Evolutionary conservation across 1,284 basidiomycete genomes (phyloP).

Genomic region (Melampsora americana): DNA sequence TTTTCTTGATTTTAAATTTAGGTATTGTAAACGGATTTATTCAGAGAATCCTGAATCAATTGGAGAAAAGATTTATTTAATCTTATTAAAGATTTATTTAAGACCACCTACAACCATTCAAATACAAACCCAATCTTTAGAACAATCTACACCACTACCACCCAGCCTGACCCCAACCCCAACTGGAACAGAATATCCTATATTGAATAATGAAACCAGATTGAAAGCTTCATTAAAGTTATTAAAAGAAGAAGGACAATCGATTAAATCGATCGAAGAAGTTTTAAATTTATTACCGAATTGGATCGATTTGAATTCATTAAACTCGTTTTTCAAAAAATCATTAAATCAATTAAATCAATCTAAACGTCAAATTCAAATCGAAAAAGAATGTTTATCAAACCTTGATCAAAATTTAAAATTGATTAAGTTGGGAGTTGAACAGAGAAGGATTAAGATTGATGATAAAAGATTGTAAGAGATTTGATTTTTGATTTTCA

Average conservation of each 20-base stretch:
- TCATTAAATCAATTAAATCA: slow-evolving; percentile 63
- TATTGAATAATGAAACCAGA: not conserved
- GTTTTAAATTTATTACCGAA: slow-evolving; percentile 83
- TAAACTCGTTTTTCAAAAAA: slow-evolving; percentile 73
- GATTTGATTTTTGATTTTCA: not conserved
- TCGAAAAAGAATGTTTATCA: slow-evolving; percentile 65
- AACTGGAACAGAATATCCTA: not conserved
- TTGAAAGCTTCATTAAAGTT: slow-evolving; percentile 68
- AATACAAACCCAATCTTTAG: slow-evolving; percentile 53
- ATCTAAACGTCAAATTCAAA: slow-evolving; percentile 64
- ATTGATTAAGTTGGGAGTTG: slow-evolving; percentile 64
- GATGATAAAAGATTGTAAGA: slow-evolving; percentile 83
- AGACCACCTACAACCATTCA: slow-evolving; percentile 59
- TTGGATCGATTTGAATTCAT: slow-evolving; percentile 72
- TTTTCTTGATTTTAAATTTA: slow-evolving; percentile 53
- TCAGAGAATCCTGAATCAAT: slow-evolving; percentile 55
- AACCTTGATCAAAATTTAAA: slow-evolving; percentile 69
- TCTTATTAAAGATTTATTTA: slow-evolving; percentile 81
- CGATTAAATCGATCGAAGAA: slow-evolving; percentile 68
- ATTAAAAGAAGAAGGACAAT: slow-evolving; percentile 75
- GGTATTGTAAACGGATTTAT: slow-evolving; percentile 81
- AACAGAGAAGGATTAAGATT: slow-evolving; percentile 79
- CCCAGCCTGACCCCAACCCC: slow-evolving; percentile 49
- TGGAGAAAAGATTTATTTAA: slow-evolving; percentile 67
- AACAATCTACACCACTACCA: slow-evolving; percentile 59